Conservation (phyloP, 1,284 basidiomycete species). For the Thelephora terrestris region DNA sequence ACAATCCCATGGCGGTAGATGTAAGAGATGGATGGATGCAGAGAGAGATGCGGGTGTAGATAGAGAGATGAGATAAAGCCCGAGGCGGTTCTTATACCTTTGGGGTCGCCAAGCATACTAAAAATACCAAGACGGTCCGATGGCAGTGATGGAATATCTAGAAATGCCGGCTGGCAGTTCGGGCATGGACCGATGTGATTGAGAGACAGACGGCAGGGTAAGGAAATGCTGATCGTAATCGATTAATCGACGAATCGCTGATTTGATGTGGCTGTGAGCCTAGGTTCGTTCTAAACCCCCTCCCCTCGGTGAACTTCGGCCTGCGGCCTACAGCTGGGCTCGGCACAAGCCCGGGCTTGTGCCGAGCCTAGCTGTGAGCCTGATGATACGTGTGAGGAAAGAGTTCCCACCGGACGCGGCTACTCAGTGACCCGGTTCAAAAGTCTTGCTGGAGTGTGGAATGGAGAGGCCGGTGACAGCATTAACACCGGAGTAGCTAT, state of each 20-base stretch:
- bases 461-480: conserved; percentile 42
- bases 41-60: conserved; percentile 9
- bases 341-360: too few species aligned
- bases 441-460: conserved; percentile 34
- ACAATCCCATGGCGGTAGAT: conserved; percentile 40
- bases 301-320: too few species aligned
- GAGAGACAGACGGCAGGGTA: conserved; percentile 70
- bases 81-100: conserved; percentile 18
- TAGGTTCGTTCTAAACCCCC: too few species aligned
- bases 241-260: background rate
- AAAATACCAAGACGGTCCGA: conserved; percentile 8
- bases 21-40: conserved; percentile 11
- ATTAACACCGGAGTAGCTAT: conserved; percentile 33
- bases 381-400: conserved; percentile 45
- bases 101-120: conserved; percentile 10
- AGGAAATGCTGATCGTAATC: conserved; percentile 41
- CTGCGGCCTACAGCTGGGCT: too few species aligned
- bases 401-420: conserved; percentile 40
- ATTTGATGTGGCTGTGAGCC: background rate
- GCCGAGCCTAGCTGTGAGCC: too few species aligned
- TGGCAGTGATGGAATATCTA: too few species aligned
- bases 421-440: conserved; percentile 35
- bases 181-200: conserved; percentile 55
- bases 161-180: too few species aligned
- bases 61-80: too few species aligned